Conservation (phyloP, 345 rosid genomes). For the Salix koriyanagi region DNA sequence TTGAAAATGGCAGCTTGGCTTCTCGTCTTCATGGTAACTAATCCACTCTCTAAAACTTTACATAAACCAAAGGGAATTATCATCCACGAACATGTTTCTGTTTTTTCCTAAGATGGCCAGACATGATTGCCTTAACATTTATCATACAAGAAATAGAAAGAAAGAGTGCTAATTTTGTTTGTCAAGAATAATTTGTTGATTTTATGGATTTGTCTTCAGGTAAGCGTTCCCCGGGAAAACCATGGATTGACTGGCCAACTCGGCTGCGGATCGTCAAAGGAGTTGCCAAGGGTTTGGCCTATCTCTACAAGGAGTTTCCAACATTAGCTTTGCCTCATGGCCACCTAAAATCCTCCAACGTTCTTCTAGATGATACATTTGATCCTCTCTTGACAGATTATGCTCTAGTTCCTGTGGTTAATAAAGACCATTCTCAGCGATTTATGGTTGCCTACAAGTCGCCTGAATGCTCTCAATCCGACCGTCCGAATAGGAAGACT, state of each 20-base stretch:
- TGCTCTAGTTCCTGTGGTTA: constrained; percentile 48
- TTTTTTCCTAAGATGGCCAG: too few species aligned
- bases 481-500: constrained; percentile 47
- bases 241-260: constrained; percentile 67
- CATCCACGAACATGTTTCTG: background rate
- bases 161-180: too few species aligned
- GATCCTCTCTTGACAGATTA: constrained; percentile 65
- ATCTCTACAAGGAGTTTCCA: constrained; percentile 58
- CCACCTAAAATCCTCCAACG: constrained; percentile 83
- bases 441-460: constrained; percentile 75
- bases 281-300: constrained; percentile 60
- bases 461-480: constrained; percentile 57
- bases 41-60: background rate
- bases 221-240: constrained; percentile 38
- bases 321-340: constrained; percentile 61
- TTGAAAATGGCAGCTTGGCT: constrained; percentile 71
- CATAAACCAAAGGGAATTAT: background rate
- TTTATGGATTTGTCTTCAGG: constrained; percentile 27
- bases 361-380: constrained; percentile 47
- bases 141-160: too few species aligned
- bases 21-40: constrained; percentile 63
- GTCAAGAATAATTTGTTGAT: background rate
- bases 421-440: constrained; percentile 62
- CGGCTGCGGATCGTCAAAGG: constrained; percentile 76
- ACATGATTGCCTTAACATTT: too few species aligned